Conservation (phyloP, 371 early-diverging fungal species). For the Mucor indicus region DNA sequence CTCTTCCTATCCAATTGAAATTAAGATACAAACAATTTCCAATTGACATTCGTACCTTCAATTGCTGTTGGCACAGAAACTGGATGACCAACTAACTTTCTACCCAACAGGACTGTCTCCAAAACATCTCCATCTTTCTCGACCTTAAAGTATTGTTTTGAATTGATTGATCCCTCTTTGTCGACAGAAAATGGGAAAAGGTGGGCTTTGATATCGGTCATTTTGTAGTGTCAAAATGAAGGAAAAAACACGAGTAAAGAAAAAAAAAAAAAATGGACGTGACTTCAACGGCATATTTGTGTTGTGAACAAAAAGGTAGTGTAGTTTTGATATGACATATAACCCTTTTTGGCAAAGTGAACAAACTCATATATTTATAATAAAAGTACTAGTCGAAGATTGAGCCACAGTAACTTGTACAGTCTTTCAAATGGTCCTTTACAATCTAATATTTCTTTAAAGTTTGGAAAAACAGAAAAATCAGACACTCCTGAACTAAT, state of each 20-base stretch:
- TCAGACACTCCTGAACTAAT: too few species aligned
- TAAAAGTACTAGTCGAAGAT: too few species aligned
- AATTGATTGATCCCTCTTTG: slow-evolving; percentile 14
- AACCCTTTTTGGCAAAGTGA: too few species aligned
- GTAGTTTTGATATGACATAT: too few species aligned
- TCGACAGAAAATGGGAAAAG: slow-evolving; percentile 21
- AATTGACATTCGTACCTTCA: background rate
- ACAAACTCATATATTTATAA: too few species aligned
- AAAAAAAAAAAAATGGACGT: background rate
- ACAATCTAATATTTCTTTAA: too few species aligned
- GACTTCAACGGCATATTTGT: too few species aligned
- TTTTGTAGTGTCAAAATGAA: background rate
- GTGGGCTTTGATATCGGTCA: slow-evolving; percentile 14
- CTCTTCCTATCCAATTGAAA: slow-evolving; percentile 1
- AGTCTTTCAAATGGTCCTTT: too few species aligned
- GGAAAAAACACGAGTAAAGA: background rate
- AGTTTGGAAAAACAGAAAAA: too few species aligned
- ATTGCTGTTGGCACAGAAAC: background rate
- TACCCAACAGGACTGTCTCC: slow-evolving; percentile 13
- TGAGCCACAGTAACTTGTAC: too few species aligned
- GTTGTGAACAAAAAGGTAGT: too few species aligned
- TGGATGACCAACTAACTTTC: slow-evolving; percentile 14
- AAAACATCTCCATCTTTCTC: slow-evolving; percentile 5
- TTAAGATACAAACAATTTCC: too few species aligned
- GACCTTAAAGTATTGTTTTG: slow-evolving; percentile 12